Conservation (phyloP, 306 rosid genomes). For the Nissolia schottii region DNA sequence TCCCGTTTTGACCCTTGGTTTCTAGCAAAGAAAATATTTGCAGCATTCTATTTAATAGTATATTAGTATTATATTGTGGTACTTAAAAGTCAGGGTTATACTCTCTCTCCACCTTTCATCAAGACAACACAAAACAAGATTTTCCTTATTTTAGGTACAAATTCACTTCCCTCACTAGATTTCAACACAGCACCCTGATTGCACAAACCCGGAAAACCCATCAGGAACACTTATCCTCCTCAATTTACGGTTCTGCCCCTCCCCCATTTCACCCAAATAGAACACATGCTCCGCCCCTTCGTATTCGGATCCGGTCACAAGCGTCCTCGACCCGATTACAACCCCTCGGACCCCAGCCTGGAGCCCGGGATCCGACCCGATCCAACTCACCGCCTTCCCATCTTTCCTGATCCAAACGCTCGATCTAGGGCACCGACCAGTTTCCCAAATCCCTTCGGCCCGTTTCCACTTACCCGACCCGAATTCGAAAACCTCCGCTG, state of each 20-base stretch:
- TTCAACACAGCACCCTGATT: slow-evolving; percentile 45
- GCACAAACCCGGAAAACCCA: slow-evolving; percentile 40
- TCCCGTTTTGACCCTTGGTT: too few species aligned
- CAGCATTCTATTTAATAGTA: too few species aligned
- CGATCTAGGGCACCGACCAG: slow-evolving; percentile 40
- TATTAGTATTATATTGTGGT: too few species aligned
- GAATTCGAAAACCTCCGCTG: slow-evolving; percentile 22
- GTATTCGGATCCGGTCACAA: slow-evolving; percentile 34
- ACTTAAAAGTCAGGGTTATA: too few species aligned
- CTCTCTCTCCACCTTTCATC: not conserved
- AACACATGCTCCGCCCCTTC: slow-evolving; percentile 36
- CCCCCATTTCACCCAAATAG: slow-evolving; percentile 14
- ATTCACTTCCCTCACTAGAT: slow-evolving; percentile 2
- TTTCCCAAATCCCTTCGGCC: slow-evolving; percentile 17
- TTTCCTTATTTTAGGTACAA: not conserved
- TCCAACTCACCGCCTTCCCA: slow-evolving; percentile 18
- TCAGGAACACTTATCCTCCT: not conserved
- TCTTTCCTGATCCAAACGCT: slow-evolving; percentile 18
- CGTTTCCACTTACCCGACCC: slow-evolving; percentile 36
- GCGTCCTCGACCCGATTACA: not conserved
- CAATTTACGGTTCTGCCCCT: slow-evolving; percentile 36
- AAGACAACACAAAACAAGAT: not conserved
- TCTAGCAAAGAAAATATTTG: too few species aligned
- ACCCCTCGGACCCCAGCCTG: slow-evolving; percentile 29
- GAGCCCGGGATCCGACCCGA: slow-evolving; percentile 22